Conservation (phyloP, 1,284 basidiomycete genomes). For the Heterobasidion annosum region DNA sequence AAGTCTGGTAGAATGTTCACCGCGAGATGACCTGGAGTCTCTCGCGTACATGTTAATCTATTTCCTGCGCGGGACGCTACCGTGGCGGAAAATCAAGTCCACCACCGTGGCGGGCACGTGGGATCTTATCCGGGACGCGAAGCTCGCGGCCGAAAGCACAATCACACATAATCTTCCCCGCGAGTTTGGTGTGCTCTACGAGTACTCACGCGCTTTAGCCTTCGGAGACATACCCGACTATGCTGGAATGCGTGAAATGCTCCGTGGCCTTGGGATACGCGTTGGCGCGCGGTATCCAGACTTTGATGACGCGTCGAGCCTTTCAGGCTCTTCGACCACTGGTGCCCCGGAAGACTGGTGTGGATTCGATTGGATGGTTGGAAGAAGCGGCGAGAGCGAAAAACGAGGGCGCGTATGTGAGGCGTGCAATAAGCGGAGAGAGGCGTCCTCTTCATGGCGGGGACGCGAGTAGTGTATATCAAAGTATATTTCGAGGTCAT, state of each 20-base stretch:
- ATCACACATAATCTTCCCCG: constrained; percentile 79
- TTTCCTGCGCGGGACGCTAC: constrained; percentile 83
- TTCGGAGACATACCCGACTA: constrained; percentile 92
- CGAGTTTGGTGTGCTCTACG: constrained; percentile 84
- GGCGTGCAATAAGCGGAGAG: constrained; percentile 11
- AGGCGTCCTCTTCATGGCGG: background rate
- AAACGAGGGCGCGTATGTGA: constrained; percentile 11
- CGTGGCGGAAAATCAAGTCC: constrained; percentile 82
- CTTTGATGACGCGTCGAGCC: constrained; percentile 5
- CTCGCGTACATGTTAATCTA: constrained; percentile 92
- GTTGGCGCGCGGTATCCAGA: constrained; percentile 11
- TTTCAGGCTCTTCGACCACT: background rate
- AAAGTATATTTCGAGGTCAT: background rate
- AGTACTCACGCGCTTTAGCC: constrained; percentile 78
- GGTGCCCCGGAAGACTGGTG: constrained; percentile 8
- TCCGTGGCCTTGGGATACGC: constrained; percentile 43
- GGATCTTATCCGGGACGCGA: constrained; percentile 65
- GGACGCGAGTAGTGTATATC: background rate
- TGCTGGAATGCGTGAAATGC: constrained; percentile 74
- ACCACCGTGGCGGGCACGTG: constrained; percentile 75
- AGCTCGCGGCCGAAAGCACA: constrained; percentile 50
- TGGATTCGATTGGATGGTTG: constrained; percentile 14
- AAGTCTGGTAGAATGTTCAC: constrained; percentile 57
- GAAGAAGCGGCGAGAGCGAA: constrained; percentile 6
- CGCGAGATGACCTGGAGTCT: constrained; percentile 88